Evolutionary conservation across 805 yeast genomes (phyloP).

Genomic region (Starmerella cellae): DNA sequence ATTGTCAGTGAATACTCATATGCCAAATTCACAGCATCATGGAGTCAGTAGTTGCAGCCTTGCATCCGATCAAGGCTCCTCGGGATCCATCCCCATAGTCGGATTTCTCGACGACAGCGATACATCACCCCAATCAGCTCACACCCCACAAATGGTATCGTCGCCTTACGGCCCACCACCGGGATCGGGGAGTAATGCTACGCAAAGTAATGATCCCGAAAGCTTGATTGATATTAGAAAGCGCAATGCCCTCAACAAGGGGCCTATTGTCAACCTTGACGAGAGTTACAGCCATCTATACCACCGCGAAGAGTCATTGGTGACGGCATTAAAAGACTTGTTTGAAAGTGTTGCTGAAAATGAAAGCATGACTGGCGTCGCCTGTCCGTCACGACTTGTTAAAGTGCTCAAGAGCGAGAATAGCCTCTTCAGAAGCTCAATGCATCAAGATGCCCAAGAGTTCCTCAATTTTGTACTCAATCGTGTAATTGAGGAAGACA

Average conservation of each 20-base stretch:
- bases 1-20: background rate
- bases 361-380: conserved; percentile 58
- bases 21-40: background rate
- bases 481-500: conserved; percentile 43
- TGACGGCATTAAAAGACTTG: conserved; percentile 64
- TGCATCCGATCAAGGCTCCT: background rate
- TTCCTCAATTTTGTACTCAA: conserved; percentile 78
- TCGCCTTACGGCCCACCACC: background rate
- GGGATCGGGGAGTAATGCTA: background rate
- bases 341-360: conserved; percentile 75
- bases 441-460: conserved; percentile 99
- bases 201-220: conserved; percentile 2
- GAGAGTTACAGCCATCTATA: conserved; percentile 44
- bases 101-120: conserved; percentile 12
- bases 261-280: conserved; percentile 78
- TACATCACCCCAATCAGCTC: background rate
- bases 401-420: conserved; percentile 69
- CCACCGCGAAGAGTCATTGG: conserved; percentile 38
- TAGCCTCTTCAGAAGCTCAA: conserved; percentile 69
- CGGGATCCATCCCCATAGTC: background rate
- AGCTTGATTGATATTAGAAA: conserved; percentile 51
- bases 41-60: background rate
- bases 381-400: conserved; percentile 65
- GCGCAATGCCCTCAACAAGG: conserved; percentile 59
- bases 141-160: background rate